phyloP scores from a whole-genome alignment of 1,284 basidiomycete species.

The Pulchroboletus neoregius region DNA sequence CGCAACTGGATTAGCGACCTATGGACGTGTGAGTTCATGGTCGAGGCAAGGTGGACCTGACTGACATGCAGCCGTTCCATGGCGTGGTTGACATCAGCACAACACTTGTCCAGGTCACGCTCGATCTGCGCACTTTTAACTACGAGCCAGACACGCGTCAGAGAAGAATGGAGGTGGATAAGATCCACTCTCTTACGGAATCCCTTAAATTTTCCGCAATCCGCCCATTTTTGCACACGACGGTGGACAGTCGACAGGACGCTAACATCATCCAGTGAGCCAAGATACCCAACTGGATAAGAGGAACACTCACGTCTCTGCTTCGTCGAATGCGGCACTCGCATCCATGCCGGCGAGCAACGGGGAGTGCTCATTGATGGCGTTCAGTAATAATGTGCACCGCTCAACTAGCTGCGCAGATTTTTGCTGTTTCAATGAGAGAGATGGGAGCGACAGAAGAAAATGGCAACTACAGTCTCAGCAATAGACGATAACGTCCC shows the following conservation, averaged over 20 bases:
- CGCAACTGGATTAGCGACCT: conserved; percentile 37
- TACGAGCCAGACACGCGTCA: conserved; percentile 21
- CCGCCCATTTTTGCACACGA: conserved; percentile 37
- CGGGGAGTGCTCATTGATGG: conserved; percentile 38
- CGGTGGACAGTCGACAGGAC: conserved; percentile 37
- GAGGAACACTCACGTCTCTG: conserved; percentile 37
- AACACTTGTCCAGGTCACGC: conserved; percentile 40
- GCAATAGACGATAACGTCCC: background rate
- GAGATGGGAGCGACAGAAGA: background rate
- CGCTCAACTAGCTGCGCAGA: conserved; percentile 39
- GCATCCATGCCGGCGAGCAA: conserved; percentile 40
- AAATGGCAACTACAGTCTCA: conserved; percentile 3
- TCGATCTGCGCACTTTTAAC: conserved; percentile 46
- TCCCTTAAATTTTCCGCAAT: conserved; percentile 35
- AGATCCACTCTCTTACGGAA: conserved; percentile 34
- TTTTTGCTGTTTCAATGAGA: conserved; percentile 35
- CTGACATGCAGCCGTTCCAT: conserved; percentile 42
- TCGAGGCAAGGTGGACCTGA: background rate
- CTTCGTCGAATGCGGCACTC: conserved; percentile 40
- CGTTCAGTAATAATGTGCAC: conserved; percentile 38
- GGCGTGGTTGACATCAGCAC: conserved; percentile 39
- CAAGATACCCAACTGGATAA: background rate
- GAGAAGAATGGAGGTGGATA: background rate
- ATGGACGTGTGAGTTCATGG: conserved; percentile 4
- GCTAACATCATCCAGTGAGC: conserved; percentile 25